These are phyloP conservation scores for Globisporangium cederbergense DNA, from an alignment of 352 stramenopile genomes.

Conservation along the genomic window DNA sequence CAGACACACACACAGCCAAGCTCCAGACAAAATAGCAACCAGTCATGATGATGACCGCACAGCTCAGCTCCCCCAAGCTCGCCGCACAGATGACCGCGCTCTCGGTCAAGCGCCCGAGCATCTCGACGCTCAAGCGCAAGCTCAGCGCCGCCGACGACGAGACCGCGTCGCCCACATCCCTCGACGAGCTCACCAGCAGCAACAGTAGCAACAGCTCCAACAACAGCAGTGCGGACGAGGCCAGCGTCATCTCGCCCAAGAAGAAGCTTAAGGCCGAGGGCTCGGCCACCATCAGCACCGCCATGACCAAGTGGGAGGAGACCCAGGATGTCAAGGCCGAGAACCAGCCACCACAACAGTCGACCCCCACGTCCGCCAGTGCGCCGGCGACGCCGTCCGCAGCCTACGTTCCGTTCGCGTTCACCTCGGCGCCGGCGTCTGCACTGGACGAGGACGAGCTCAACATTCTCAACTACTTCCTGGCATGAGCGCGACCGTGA, in stretches of 20 bases:
- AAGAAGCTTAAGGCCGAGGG: slow-evolving; percentile 38
- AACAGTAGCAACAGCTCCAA: neutral
- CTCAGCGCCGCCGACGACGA: slow-evolving; percentile 22
- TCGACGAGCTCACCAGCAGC: slow-evolving; percentile 27
- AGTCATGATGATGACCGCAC: slow-evolving; percentile 13
- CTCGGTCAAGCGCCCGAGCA: slow-evolving; percentile 35
- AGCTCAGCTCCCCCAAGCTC: slow-evolving; percentile 14
- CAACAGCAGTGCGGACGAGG: slow-evolving; percentile 13
- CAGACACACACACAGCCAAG: neutral
- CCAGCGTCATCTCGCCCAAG: slow-evolving; percentile 41
- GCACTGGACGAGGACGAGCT: slow-evolving; percentile 34
- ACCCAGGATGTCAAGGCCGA: neutral
- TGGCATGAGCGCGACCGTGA: slow-evolving; percentile 24
- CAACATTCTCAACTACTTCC: slow-evolving; percentile 38
- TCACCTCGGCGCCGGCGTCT: slow-evolving; percentile 20
- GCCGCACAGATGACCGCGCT: slow-evolving; percentile 17
- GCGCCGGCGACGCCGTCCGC: slow-evolving; percentile 5
- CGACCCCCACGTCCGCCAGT: neutral
- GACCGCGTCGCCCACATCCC: slow-evolving; percentile 32
- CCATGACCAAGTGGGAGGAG: slow-evolving; percentile 31
- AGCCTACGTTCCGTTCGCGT: slow-evolving; percentile 27
- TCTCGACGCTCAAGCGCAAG: slow-evolving; percentile 52
- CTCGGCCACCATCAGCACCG: slow-evolving; percentile 11
- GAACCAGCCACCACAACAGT: neutral
- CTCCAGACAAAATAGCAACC: neutral